Percentiles rank a stretch among this genome's conserved stretches.
Evolutionary conservation across 2,329 filamentous ascomycete species (phyloP).

Genomic region (Dichotomopilus funicola): DNA sequence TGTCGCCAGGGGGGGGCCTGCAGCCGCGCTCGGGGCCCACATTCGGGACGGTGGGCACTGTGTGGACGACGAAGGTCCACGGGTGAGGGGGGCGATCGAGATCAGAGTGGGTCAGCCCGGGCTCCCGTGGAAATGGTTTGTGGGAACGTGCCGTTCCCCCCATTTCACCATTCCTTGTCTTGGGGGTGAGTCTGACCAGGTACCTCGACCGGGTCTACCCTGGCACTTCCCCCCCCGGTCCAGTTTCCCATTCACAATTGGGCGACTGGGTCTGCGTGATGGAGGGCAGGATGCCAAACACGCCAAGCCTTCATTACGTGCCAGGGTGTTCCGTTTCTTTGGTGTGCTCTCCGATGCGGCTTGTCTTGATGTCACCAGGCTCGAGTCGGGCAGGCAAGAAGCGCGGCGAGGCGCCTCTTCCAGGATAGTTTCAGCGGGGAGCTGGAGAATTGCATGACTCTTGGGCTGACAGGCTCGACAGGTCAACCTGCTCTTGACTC

Average conservation of each 20-base stretch:
- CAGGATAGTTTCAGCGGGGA: too few species aligned
- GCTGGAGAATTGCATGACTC: too few species aligned
- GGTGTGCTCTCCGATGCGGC: neutral
- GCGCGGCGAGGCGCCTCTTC: too few species aligned
- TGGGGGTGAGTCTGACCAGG: conserved; percentile 6
- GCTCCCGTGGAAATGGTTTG: conserved; percentile 21
- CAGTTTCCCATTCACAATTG: neutral
- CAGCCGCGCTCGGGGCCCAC: conserved; percentile 16
- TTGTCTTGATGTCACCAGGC: neutral
- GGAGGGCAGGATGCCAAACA: neutral
- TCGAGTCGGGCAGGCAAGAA: too few species aligned
- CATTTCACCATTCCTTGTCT: conserved; percentile 14
- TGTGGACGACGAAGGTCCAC: conserved; percentile 6
- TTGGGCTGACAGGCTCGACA: too few species aligned
- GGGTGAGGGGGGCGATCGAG: conserved; percentile 18
- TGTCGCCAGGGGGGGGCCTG: conserved; percentile 3
- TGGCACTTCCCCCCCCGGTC: neutral
- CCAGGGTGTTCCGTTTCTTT: neutral
- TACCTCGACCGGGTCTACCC: conserved; percentile 9
- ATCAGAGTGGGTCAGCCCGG: conserved; percentile 16
- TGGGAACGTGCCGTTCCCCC: conserved; percentile 18
- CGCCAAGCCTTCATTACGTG: conserved; percentile 1
- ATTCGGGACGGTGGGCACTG: conserved; percentile 9
- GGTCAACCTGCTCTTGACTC: too few species aligned
- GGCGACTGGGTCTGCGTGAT: neutral